A percentile compares a stretch with the other conserved stretches of the same genome.
These are phyloP conservation scores for Chlamydomonas reinhardtii DNA, from an alignment of 163 green algal species.

Conservation along the genomic window DNA sequence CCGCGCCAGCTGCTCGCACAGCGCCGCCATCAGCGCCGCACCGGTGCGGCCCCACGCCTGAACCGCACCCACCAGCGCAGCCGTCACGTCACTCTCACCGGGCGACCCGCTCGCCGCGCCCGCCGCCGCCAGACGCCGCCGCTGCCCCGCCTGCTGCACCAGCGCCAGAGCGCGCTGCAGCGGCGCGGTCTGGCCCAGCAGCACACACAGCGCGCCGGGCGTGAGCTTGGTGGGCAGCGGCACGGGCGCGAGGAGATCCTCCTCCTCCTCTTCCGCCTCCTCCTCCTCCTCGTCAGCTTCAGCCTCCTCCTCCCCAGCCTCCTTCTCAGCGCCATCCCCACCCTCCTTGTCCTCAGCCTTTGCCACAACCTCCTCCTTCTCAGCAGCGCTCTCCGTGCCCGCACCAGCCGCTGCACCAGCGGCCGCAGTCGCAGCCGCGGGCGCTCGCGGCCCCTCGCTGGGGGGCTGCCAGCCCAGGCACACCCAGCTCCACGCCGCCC, in stretches of 20 bases:
- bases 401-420: not conserved
- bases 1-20: conserved; percentile 35
- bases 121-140: not conserved
- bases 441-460: not conserved
- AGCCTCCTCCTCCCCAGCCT: not conserved
- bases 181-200: not conserved
- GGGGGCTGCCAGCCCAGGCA: conserved; percentile 16
- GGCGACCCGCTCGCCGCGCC: not conserved
- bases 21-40: conserved; percentile 8
- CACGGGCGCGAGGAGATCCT: not conserved
- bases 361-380: not conserved
- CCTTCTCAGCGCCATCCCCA: not conserved
- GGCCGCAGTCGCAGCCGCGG: not conserved
- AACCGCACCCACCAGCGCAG: conserved; percentile 20
- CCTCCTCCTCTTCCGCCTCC: not conserved
- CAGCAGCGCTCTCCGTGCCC: not conserved
- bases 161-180: not conserved
- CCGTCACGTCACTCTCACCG: not conserved
- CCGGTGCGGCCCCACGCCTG: conserved; percentile 42
- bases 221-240: not conserved
- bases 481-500: conserved; percentile 41
- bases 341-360: not conserved
- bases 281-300: not conserved
- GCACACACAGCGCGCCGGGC: conserved; percentile 20
- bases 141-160: not conserved